phyloP scores from a whole-genome alignment of 192 early-diverging fungal species.

The Anaeromyces robustus region DNA sequence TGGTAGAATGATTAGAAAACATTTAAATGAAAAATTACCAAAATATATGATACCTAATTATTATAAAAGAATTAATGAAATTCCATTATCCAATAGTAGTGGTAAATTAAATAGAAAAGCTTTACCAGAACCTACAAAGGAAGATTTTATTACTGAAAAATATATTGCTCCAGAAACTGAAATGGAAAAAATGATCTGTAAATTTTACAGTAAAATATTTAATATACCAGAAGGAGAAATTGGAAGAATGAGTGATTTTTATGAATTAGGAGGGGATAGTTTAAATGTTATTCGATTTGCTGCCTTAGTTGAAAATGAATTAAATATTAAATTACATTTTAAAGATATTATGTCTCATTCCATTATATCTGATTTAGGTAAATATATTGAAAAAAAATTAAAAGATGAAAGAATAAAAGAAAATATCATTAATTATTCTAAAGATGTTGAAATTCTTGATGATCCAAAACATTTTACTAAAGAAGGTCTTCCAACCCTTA shows the following conservation, averaged over 20 bases:
- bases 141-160: neutral
- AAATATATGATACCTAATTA: neutral
- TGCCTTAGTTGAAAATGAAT: neutral
- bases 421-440: neutral
- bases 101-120: neutral
- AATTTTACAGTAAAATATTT: neutral
- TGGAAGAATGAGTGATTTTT: neutral
- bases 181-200: neutral
- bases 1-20: neutral
- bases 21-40: neutral
- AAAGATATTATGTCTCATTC: neutral
- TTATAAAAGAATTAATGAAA: neutral
- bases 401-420: neutral
- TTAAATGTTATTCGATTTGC: neutral
- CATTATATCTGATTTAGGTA: neutral
- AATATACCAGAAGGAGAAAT: neutral
- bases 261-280: neutral
- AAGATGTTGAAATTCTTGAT: constrained; percentile 1
- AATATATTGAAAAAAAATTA: neutral
- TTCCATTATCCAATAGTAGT: neutral
- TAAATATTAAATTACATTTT: neutral
- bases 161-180: neutral
- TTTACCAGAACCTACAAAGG: neutral
- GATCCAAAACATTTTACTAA: neutral
- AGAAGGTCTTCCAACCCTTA: constrained; percentile 4